Evolutionary conservation across 345 rosid species (phyloP), one percentile per base, ranked within the genome.

Genomic region (Lumnitzera racemosa): DNA sequence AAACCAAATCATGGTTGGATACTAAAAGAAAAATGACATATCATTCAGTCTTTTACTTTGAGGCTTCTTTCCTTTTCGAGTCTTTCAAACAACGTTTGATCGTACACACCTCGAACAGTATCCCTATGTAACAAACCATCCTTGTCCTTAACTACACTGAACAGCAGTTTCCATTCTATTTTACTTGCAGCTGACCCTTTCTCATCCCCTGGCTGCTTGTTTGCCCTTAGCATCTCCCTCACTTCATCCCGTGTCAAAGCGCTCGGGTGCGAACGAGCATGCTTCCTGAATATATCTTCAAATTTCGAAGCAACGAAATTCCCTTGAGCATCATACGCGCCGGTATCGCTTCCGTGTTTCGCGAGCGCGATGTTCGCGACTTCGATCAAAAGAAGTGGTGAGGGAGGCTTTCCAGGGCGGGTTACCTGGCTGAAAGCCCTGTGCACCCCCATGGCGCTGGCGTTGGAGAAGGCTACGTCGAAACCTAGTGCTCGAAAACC

Each of bases 91-190:
- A 92, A 76, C 68, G 82, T 79, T 51, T 96, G 96, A 65, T 92
- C 98, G 36, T 87, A 92, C 46, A 71, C 89, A 13, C 71, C 83
- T 76, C 70, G 77, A 24, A 92, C 53, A 5, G 79, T 85, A 0
- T 89, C 94, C 68, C 76, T 82, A 4, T 67, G 82, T 65, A 89
- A 75, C 75, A 89, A 69, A 14, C 96, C 98, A 1, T 79, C 24
- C 58, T 79, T 70, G 77, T 89, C 94, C 81, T 87, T 87, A 70
- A 92, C 79, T 1, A 92, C 74, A 13, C 0, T 0, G 58, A 79
- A 72, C 15, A 89, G 57, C 5, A 74, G 16, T 69, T 75, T 87
- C 98, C 96, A 92, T 76, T 89, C 98, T 15, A 81, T 12, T 41
- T 46, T 85, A 51, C 68, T 61, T 5, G 71, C 86, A 49, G 83